Evolutionary conservation across 768 basidiomycete species (phyloP), one percentile per base, ranked within the genome.

Genomic region (Cyclocybe aegerita): DNA sequence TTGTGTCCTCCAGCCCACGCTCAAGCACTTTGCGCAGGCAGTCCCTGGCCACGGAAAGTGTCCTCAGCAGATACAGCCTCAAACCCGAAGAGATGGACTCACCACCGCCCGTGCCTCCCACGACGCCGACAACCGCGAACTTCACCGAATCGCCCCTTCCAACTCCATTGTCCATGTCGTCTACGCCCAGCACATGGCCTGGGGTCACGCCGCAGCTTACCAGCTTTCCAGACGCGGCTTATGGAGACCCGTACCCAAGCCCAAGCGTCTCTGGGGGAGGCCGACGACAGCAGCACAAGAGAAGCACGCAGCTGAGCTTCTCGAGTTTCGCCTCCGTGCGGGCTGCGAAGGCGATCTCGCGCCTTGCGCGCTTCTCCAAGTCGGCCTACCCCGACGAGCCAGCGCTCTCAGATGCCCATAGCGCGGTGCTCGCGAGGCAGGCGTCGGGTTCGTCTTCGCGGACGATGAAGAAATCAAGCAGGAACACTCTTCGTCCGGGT

Each of bases 351-450:
- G 36, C 36, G 36, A 37, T 37, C 36, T 37, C 10, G 35, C 39
- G 10, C 23, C 35, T 55, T 32, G 36, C 48, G 3, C 16, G 40
- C 11, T 48, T 51, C 35, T 34, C 46, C 12, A 14, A 30, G 11
- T 29, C 48, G 3, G 16, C 35, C 6, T 43, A 35, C 2, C 44
- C 29, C 30, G 35, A 47, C 15, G 55, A 53, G 31, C 34, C 47
- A 12, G 47, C 50, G 4, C 30, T 52, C 12, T 53, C 48, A 4
- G 51, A 53, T 31, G 39, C 48, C 9, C 35, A 45, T 31, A 52
- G 51, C n/a, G 44, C 15, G 4, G 44, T 52, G 3, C 39, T 56
- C 9, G 39, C 51, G 4, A 37, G 44, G n/a, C 43, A 56, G 34
- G 8, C 33, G 4, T 56, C 53, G 7, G 41, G 43, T 6, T 17